Base-by-base conservation (phyloP, 140 eudicot species). In the Flaveria floridana region DNA sequence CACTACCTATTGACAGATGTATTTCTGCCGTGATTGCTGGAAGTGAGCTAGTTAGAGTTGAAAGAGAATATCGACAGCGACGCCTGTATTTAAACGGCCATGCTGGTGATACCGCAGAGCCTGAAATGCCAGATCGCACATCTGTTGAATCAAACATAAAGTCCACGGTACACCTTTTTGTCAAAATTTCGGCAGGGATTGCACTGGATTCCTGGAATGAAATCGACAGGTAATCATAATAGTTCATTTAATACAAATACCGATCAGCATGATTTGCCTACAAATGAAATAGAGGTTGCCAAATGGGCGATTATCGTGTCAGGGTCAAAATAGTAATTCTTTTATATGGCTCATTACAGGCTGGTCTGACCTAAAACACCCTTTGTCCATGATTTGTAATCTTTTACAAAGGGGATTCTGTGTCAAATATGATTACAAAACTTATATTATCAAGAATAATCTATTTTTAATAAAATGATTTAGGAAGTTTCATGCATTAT, bases 11-110 rank as follows among this genome's bases (percentile, higher is more conserved):
- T 73, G 73, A 57, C 85, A 94, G 99, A 83, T 94, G 99, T 80
- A 88, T 94, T 66, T 82, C 88, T 82, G 91, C 96, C 56, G 97
- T 94, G 70, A 87, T 94, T 52, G 99, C 95, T 52, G 99, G 97
- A 68, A 91, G 96, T 81, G 99, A 91, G 79, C 82, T 78, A 65
- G 97, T 91, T 63, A 85, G 97, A 77, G 78, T 84, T 71, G 95
- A 88, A 87, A 88, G 94, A 74, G 97, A 90, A 76, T 77, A 88
- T 81, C 85, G 83, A 72, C 91, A 71, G 44, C 85, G 83, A 39
- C 87, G 44, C 52, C 69, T 76, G 20, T 91, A 82, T 50, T 82
- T 90, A 72, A 88, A 91, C 51, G 97, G 92, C 63, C 91, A 81
- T 78, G 79, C 85, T 48, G 82, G 86, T 44, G 95, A 88, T 69